phyloP scores from a whole-genome alignment of 2,329 filamentous ascomycete genomes.

The Fusarium sp. region DNA sequence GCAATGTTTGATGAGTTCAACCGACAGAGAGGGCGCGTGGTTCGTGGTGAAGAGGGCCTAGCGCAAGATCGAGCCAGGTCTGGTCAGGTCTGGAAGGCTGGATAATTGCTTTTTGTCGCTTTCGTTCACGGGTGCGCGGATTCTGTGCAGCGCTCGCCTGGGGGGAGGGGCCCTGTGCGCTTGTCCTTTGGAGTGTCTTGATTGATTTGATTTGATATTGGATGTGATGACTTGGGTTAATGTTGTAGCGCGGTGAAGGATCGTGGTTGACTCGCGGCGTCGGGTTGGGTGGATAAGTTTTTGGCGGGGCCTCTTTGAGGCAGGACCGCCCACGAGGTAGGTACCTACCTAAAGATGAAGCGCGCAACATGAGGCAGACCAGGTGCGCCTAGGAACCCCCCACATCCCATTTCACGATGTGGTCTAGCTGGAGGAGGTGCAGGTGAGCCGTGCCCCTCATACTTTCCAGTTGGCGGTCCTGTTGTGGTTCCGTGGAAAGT shows the following conservation, averaged over 20 bases:
- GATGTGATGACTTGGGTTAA: not conserved
- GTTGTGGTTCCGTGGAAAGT: not conserved
- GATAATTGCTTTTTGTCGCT: slow-evolving; percentile 16
- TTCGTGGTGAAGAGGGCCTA: slow-evolving; percentile 1
- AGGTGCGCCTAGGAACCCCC: not conserved
- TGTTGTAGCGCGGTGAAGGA: slow-evolving; percentile 34
- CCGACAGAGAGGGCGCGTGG: slow-evolving; percentile 13
- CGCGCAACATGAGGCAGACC: too few species aligned
- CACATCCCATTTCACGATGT: slow-evolving; percentile 4
- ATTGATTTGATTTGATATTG: slow-evolving; percentile 5
- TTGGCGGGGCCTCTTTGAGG: not conserved
- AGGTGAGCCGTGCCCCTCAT: not conserved
- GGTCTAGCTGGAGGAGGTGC: not conserved
- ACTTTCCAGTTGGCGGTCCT: slow-evolving; percentile 1
- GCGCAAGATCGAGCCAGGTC: slow-evolving; percentile 6
- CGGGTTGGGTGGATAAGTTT: slow-evolving; percentile 15
- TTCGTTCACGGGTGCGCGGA: not conserved
- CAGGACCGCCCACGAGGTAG: not conserved
- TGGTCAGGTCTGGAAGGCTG: slow-evolving; percentile 1
- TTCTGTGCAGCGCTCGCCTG: slow-evolving; percentile 7
- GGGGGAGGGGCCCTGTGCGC: not conserved
- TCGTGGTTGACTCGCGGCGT: slow-evolving; percentile 16
- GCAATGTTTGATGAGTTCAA: slow-evolving; percentile 20
- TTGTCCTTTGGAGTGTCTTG: slow-evolving; percentile 6
- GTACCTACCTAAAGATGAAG: not conserved